Conservation (phyloP, 225 moss, liverwort and hornwort species). For the Bryoerythrophyllum caledonicum region DNA sequence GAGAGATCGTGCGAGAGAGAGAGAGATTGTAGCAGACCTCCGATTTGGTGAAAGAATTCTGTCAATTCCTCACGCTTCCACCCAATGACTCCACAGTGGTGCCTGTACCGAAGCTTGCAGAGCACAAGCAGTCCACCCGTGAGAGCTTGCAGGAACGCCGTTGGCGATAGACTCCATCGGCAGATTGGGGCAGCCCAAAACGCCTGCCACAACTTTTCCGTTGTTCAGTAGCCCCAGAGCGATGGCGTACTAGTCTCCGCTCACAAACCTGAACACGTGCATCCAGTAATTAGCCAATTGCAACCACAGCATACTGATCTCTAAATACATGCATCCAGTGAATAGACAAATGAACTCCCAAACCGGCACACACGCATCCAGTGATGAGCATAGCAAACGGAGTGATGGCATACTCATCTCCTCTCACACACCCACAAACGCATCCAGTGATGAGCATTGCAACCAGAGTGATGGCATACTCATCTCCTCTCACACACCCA, state of each 20-base stretch:
- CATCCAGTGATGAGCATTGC: not conserved
- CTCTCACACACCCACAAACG: constrained; percentile 22
- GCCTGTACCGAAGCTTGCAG: constrained; percentile 85
- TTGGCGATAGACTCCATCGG: constrained; percentile 61
- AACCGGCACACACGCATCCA: too few species aligned
- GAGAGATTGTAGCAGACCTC: too few species aligned
- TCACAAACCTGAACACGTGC: constrained; percentile 23
- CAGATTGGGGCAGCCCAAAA: constrained; percentile 72
- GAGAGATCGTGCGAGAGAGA: too few species aligned
- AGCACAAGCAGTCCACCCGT: constrained; percentile 77
- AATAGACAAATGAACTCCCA: too few species aligned
- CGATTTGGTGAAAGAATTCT: too few species aligned
- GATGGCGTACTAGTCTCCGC: constrained; percentile 98
- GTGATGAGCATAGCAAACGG: too few species aligned
- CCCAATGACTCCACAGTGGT: constrained; percentile 74
- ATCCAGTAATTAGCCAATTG: not conserved
- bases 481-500: too few species aligned
- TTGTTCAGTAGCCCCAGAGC: constrained; percentile 92
- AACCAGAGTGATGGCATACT: not conserved
- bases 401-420: too few species aligned
- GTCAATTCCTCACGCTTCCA: too few species aligned
- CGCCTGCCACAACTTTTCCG: constrained; percentile 88
- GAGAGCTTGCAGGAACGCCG: constrained; percentile 40
- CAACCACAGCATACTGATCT: not conserved
- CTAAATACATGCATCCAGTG: too few species aligned